Conservation (phyloP, 2,329 filamentous ascomycete species). For the Monosporascus sp. region DNA sequence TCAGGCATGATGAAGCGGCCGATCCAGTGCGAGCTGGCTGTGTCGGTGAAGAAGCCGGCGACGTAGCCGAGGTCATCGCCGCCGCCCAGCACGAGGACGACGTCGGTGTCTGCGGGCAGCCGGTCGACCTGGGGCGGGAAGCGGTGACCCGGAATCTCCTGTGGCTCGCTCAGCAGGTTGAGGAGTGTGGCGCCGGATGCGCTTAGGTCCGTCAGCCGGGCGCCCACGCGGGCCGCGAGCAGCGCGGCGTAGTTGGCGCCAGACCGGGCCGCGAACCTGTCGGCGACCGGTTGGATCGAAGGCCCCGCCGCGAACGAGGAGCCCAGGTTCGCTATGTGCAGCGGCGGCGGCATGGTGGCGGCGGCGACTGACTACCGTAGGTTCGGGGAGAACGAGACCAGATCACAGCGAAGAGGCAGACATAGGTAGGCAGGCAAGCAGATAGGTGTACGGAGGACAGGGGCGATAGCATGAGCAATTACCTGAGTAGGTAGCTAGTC, state of each 20-base stretch:
- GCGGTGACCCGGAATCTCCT: conserved; percentile 9
- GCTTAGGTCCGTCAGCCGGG: conserved; percentile 25
- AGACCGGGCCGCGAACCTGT: conserved; percentile 25
- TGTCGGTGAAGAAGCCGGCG: conserved; percentile 28
- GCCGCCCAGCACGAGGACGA: conserved; percentile 33
- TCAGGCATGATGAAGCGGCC: conserved; percentile 11
- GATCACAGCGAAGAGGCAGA: no score
- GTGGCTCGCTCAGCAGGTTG: conserved; percentile 31
- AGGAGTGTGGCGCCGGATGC: conserved; percentile 34
- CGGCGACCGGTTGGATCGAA: conserved; percentile 26
- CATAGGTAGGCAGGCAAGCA: no score
- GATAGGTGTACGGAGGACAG: no score
- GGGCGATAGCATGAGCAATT: no score
- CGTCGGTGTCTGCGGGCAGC: conserved; percentile 28
- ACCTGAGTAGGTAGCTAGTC: no score
- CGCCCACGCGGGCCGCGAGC: conserved; percentile 18
- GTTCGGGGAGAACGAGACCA: no score
- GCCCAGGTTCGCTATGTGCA: conserved; percentile 25
- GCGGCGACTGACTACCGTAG: no score
- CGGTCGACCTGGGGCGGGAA: conserved; percentile 31
- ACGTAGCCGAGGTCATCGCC: conserved; percentile 36
- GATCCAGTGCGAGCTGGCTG: neutral
- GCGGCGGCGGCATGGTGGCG: conserved; percentile 4
- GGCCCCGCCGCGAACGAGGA: conserved; percentile 29
- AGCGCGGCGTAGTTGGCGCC: conserved; percentile 32